phyloP scores from a whole-genome alignment of 441 rosid genomes.

The Gossypium lobatum region DNA sequence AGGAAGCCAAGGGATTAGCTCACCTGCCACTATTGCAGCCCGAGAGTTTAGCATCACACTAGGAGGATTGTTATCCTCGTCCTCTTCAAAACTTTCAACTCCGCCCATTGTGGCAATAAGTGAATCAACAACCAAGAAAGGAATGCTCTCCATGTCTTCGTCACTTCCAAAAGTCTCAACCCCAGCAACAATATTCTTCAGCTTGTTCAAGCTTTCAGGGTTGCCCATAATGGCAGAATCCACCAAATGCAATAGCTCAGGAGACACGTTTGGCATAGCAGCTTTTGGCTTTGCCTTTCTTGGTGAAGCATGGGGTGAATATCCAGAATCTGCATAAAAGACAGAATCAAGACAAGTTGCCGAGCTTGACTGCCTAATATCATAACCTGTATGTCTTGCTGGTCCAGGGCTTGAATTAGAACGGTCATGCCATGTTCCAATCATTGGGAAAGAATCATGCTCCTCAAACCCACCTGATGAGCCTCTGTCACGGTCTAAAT shows the following conservation, averaged over 20 bases:
- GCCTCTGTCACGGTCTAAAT: constrained; percentile 39
- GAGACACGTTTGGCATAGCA: constrained; percentile 86
- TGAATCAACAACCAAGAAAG: constrained; percentile 87
- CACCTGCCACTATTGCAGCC: constrained; percentile 95
- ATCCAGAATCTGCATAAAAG: constrained; percentile 35
- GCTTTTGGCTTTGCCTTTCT: constrained; percentile 61
- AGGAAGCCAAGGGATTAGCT: constrained; percentile 91
- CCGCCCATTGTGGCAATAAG: constrained; percentile 99
- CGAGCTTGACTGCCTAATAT: constrained; percentile 44
- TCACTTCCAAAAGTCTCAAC: constrained; percentile 66
- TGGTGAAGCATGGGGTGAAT: constrained; percentile 61
- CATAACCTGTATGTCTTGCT: constrained; percentile 20
- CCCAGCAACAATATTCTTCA: constrained; percentile 81
- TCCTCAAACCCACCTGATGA: constrained; percentile 31
- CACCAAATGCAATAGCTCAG: constrained; percentile 91
- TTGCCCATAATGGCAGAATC: constrained; percentile 99
- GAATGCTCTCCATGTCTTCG: constrained; percentile 71
- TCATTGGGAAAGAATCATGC: constrained; percentile 26
- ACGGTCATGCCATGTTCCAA: constrained; percentile 25
- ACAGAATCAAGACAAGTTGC: constrained; percentile 45
- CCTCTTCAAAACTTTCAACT: constrained; percentile 97
- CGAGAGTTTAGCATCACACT: constrained; percentile 98
- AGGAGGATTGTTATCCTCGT: constrained; percentile 93
- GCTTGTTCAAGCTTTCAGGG: constrained; percentile 77
- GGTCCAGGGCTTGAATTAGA: constrained; percentile 20